Evolutionary conservation across 208 protist species (phyloP).

Genomic region (Crithidia thermophila): DNA sequence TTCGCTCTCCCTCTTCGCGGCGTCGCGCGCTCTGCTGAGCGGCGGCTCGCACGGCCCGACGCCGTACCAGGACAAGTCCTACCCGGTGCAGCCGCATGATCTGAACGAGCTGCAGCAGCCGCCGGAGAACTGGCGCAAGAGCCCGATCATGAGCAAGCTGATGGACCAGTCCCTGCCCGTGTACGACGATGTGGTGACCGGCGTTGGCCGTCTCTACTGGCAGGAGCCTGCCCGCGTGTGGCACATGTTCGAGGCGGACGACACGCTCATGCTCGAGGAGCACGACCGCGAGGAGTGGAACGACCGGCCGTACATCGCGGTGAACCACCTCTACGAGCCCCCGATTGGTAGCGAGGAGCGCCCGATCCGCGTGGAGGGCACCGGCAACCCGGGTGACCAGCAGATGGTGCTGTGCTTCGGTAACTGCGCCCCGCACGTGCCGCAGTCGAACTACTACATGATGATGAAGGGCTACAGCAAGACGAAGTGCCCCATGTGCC

Average conservation of each 20-base stretch:
- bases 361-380: constrained; percentile 84
- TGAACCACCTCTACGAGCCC: constrained; percentile 92
- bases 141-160: constrained; percentile 88
- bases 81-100: constrained; percentile 83
- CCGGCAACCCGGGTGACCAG: constrained; percentile 85
- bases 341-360: constrained; percentile 88
- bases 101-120: constrained; percentile 82
- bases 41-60: constrained; percentile 60
- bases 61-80: constrained; percentile 85
- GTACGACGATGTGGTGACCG: constrained; percentile 88
- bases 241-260: constrained; percentile 89
- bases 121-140: constrained; percentile 84
- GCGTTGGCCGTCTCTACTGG: constrained; percentile 82
- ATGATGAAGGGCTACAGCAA: constrained; percentile 92
- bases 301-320: constrained; percentile 84
- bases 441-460: constrained; percentile 92
- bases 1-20: constrained; percentile 60
- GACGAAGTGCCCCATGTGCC: constrained; percentile 90
- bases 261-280: constrained; percentile 91
- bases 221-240: constrained; percentile 88
- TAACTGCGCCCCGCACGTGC: constrained; percentile 90
- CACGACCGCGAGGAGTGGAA: constrained; percentile 93
- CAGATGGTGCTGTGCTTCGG: constrained; percentile 88
- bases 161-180: constrained; percentile 88
- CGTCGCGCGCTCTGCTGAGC: constrained; percentile 63